Evolutionary conservation across 306 rosid species (phyloP).

Genomic region (Boehmeria nivea): DNA sequence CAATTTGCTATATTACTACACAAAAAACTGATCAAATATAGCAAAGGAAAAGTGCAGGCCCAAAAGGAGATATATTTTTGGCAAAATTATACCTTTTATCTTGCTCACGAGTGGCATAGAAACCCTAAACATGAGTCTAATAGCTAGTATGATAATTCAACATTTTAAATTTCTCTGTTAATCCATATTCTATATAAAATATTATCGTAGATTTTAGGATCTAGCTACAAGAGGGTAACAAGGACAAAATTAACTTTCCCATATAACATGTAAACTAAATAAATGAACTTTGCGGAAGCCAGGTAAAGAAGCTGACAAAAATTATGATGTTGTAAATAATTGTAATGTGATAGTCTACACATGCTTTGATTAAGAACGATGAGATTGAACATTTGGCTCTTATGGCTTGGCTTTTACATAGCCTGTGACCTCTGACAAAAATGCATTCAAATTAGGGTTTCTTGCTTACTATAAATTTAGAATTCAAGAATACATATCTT

Average conservation of each 20-base stretch:
- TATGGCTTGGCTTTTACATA: slow-evolving; percentile 6
- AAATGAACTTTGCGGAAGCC: not conserved
- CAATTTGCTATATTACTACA: not conserved
- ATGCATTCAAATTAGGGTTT: slow-evolving; percentile 27
- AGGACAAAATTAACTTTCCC: too few relatives aligned
- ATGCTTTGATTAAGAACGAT: not conserved
- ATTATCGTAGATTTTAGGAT: too few relatives aligned
- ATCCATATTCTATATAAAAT: too few relatives aligned
- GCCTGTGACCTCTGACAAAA: slow-evolving; percentile 17
- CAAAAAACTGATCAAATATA: not conserved
- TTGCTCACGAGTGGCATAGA: slow-evolving; percentile 12
- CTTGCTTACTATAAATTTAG: too few relatives aligned
- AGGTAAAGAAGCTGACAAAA: not conserved
- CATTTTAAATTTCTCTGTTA: not conserved
- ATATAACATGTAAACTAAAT: not conserved
- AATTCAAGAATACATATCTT: too few relatives aligned
- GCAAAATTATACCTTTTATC: not conserved
- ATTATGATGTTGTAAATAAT: not conserved
- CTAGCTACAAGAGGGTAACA: too few relatives aligned
- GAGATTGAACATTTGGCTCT: slow-evolving; percentile 1
- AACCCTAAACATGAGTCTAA: slow-evolving; percentile 61
- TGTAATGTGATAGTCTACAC: not conserved
- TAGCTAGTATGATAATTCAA: slow-evolving; percentile 18
- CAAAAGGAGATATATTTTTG: not conserved
- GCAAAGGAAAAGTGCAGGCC: not conserved